Evolutionary conservation across 371 early-diverging fungal genomes (phyloP), one percentile per base, ranked within the genome.

Genomic region (Mucor velutinosus): DNA sequence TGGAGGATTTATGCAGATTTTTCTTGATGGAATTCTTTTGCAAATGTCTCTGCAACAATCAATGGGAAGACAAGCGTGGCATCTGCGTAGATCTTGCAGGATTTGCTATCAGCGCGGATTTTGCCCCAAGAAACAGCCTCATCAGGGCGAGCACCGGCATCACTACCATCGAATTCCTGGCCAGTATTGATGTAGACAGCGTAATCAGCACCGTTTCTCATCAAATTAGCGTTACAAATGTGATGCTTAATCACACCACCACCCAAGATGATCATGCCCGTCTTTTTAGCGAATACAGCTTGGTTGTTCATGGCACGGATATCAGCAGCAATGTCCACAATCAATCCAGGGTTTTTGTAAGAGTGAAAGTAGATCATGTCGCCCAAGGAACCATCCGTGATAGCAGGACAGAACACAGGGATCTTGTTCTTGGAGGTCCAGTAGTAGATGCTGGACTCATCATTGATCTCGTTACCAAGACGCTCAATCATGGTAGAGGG

Each of bases 61-160:
- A 99, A 71, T 19, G 99, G 99, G 70, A 99, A 99, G 1, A 97
- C 92, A 23, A 99, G 76, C 0, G 98, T 94, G 3, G 99, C 99
- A 70, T 99, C 99, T 1, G 96, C 93, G 77, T 94, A 95, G 17
- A 88, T 79, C 79, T 99, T 99, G 65, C 98, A 94, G 7, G 94
- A 88, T 65, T 87, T 86, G n/a, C 92, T 96, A 63, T 90, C 86
- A 64, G 90, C 80, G 55, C 91, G 85, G 67, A 99, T 98, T 82
- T 99, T 99, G 41, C 99, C 99, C 99, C 99, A 99, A 19, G 95
- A 95, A 33, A 99, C 93, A 10, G 99, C 99, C 75, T 99, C 99
- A 65, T 99, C 99, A 4, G 99, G 96, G 37, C 93, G 87, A 5
- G 99, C 99, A 10, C 99, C 99, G 15, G 99, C 96, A 86, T 99